Conservation (phyloP, 1,284 basidiomycete genomes). For the Trichosporon sp. region DNA sequence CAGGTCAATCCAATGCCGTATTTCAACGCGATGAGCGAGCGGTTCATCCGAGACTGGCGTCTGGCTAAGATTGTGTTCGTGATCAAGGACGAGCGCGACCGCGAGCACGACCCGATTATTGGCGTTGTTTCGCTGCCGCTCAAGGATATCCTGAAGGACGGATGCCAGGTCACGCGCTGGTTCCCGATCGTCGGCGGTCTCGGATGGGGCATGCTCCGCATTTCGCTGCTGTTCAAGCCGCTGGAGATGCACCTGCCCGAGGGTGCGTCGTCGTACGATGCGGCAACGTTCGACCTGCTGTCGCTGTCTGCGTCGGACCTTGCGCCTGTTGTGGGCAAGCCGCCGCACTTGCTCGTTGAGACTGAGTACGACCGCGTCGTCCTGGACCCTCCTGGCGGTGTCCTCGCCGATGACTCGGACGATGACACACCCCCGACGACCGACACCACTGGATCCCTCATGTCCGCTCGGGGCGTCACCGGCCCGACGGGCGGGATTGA, state of each 20-base stretch:
- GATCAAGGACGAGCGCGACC: slow-evolving; percentile 55
- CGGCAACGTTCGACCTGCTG: slow-evolving; percentile 49
- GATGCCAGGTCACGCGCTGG: slow-evolving; percentile 51
- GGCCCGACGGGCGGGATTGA: not conserved
- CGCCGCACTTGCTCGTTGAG: slow-evolving; percentile 42
- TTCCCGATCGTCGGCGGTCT: slow-evolving; percentile 54
- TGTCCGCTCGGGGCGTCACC: not conserved
- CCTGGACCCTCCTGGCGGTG: not conserved
- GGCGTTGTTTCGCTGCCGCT: slow-evolving; percentile 47
- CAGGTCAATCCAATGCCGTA: slow-evolving; percentile 57
- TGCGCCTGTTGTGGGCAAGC: slow-evolving; percentile 29
- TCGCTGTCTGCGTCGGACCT: slow-evolving; percentile 34
- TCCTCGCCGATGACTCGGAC: not conserved
- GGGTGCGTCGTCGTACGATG: slow-evolving; percentile 50
- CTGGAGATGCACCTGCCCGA: slow-evolving; percentile 51
- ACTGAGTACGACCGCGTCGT: slow-evolving; percentile 42
- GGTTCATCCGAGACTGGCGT: slow-evolving; percentile 59
- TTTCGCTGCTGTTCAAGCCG: slow-evolving; percentile 57
- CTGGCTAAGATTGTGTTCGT: slow-evolving; percentile 57
- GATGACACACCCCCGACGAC: slow-evolving; percentile 9
- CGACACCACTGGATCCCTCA: not conserved
- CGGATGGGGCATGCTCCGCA: slow-evolving; percentile 53
- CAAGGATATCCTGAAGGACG: slow-evolving; percentile 40
- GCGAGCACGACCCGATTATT: slow-evolving; percentile 56
- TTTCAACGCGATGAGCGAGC: slow-evolving; percentile 59